A percentile compares a stretch with the other conserved stretches of the same genome.
Conservation (phyloP, 345 rosid genomes). For the Euclidium syriacum region DNA sequence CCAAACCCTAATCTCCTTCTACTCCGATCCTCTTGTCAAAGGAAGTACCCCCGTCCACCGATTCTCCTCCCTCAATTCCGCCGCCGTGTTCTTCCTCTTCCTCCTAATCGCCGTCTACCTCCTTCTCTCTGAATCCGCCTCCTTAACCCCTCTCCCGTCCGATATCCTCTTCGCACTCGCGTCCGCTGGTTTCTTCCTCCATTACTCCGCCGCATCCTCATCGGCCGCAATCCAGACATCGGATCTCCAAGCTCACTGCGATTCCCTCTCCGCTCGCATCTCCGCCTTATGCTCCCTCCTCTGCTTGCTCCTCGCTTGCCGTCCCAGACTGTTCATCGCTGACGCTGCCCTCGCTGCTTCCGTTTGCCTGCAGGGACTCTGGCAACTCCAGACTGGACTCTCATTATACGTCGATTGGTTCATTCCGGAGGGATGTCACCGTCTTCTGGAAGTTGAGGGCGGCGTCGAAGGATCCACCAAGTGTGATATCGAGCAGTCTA, state of each 20-base stretch:
- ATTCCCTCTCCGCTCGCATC: slow-evolving; percentile 56
- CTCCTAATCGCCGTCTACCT: slow-evolving; percentile 54
- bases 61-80: slow-evolving; percentile 74
- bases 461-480: slow-evolving; percentile 85
- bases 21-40: slow-evolving; percentile 76
- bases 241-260: slow-evolving; percentile 79
- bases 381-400: slow-evolving; percentile 86
- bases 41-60: slow-evolving; percentile 84
- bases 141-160: slow-evolving; percentile 57
- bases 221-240: slow-evolving; percentile 74
- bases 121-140: slow-evolving; percentile 59
- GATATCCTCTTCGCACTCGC: slow-evolving; percentile 85
- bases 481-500: slow-evolving; percentile 74
- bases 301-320: slow-evolving; percentile 63
- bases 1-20: slow-evolving; percentile 60
- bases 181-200: slow-evolving; percentile 71
- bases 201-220: slow-evolving; percentile 50
- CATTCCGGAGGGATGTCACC: slow-evolving; percentile 87
- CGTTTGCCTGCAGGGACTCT: slow-evolving; percentile 75
- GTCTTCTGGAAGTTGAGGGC: slow-evolving; percentile 59
- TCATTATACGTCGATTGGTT: slow-evolving; percentile 79
- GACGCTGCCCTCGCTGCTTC: slow-evolving; percentile 67
- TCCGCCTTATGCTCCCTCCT: slow-evolving; percentile 58
- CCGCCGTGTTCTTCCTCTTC: slow-evolving; percentile 81
- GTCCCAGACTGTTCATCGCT: slow-evolving; percentile 59